Base-by-base conservation (phyloP, 495 filamentous ascomycete species). In the Xylaria palmicola region DNA sequence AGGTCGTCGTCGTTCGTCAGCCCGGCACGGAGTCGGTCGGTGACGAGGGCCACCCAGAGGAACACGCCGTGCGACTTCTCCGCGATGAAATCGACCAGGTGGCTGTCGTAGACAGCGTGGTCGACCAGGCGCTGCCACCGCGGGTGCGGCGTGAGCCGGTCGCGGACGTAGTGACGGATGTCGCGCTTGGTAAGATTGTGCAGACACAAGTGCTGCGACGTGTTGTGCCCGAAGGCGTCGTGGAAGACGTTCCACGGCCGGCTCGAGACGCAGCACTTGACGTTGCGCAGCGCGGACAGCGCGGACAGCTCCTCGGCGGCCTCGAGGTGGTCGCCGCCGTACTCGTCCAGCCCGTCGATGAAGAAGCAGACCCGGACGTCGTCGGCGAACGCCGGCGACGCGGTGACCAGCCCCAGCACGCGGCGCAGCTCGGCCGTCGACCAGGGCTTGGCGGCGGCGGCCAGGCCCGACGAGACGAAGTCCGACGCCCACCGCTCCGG, bases 251-350 rank as follows among this genome's bases (percentile, higher is more conserved):
- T 70, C 76, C 74, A 81, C 0, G 79, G 77, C 0, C 82, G 72
- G 59, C 82, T 84, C 15, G 81, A 79, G 2, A 81, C 59, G 57
- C 82, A 85, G 6, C 78, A 15, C 51, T 83, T 84, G 53, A 83
- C 59, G 56, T 76, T 62, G 0, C 50, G 13, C 19, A 48, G 54
- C 5, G n/a, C 22, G 10, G 59, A 26, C 0, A 70, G 30, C 5
- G 30, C 9, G 2, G 17, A 2, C 0, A 72, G 10, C 1, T 54
- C 19, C 1, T 49, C 15, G 50, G 49, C 57, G 10, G 68, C 43
- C 6, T 68, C 65, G 0, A 50, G 17, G 13, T 62, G 63, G 19
- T 70, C 65, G 7, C 63, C 65, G 1, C 62, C 45, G 40, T 60
- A 72, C 36, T 72, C 69, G 29, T 72, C 67, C 3, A 69, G 58